phyloP scores from a whole-genome alignment of 495 filamentous ascomycete species.

The Penicillium macrosclerotiorum region DNA sequence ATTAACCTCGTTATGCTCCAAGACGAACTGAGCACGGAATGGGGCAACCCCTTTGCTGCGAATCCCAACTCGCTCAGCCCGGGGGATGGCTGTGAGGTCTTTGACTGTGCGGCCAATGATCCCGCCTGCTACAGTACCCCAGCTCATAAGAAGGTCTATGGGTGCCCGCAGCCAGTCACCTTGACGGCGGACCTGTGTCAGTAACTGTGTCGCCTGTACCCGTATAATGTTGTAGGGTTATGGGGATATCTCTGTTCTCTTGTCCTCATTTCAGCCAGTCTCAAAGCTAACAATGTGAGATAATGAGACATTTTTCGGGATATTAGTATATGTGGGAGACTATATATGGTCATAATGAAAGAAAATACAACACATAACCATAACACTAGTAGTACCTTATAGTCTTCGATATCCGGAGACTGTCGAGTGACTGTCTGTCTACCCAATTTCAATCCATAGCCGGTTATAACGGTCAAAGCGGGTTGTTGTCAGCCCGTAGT shows the following conservation, averaged over 20 bases:
- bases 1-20: slow-evolving; percentile 9
- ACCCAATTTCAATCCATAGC: too few relatives aligned
- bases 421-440: too few relatives aligned
- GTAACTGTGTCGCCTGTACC: slow-evolving; percentile 11
- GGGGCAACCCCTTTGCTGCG: slow-evolving; percentile 30
- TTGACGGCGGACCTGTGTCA: slow-evolving; percentile 23
- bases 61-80: slow-evolving; percentile 27
- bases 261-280: slow-evolving; percentile 6
- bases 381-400: too few relatives aligned
- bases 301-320: slow-evolving; percentile 8
- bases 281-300: slow-evolving; percentile 2
- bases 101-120: slow-evolving; percentile 30
- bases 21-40: slow-evolving; percentile 31
- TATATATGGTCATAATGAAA: too few relatives aligned
- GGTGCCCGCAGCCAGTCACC: slow-evolving; percentile 28
- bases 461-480: too few relatives aligned
- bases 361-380: too few relatives aligned
- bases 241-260: slow-evolving; percentile 10
- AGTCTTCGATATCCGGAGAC: too few relatives aligned
- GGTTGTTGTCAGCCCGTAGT: too few relatives aligned
- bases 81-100: slow-evolving; percentile 26
- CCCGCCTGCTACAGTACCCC: slow-evolving; percentile 29
- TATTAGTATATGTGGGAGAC: slow-evolving; percentile 5
- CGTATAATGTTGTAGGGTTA: slow-evolving; percentile 1
- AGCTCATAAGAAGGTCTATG: slow-evolving; percentile 28